Conservation (phyloP, 371 early-diverging fungal genomes). For the Neoconidiobolus thromboides region DNA sequence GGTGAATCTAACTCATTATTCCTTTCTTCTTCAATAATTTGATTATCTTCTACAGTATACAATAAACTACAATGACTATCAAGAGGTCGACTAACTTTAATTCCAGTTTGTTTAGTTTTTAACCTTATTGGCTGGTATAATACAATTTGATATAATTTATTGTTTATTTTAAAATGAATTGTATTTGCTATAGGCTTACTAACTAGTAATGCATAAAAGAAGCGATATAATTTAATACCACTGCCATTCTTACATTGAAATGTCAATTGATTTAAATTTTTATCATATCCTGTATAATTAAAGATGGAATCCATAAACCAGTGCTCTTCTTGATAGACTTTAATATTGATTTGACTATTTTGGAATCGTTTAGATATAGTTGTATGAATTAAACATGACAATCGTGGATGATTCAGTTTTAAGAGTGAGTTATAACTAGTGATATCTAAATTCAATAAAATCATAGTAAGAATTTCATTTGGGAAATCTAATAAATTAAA, state of each 20-base stretch:
- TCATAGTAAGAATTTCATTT: neutral
- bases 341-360: neutral
- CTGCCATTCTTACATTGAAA: neutral
- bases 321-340: neutral
- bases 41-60: neutral
- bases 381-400: neutral
- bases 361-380: neutral
- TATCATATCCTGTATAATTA: neutral
- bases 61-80: neutral
- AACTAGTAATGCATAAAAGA: conserved; percentile 4
- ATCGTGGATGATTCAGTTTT: neutral
- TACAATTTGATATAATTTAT: neutral
- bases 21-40: neutral
- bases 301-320: neutral
- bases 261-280: neutral
- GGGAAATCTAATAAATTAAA: neutral
- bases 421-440: neutral
- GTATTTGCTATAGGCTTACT: neutral
- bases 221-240: neutral
- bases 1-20: neutral
- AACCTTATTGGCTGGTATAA: neutral
- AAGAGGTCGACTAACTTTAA: conserved; percentile 1
- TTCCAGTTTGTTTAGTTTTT: neutral
- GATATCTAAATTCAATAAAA: neutral
- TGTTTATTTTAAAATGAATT: neutral